Conservation (phyloP, 2,329 filamentous ascomycete genomes). For the Cercospora janseana region DNA sequence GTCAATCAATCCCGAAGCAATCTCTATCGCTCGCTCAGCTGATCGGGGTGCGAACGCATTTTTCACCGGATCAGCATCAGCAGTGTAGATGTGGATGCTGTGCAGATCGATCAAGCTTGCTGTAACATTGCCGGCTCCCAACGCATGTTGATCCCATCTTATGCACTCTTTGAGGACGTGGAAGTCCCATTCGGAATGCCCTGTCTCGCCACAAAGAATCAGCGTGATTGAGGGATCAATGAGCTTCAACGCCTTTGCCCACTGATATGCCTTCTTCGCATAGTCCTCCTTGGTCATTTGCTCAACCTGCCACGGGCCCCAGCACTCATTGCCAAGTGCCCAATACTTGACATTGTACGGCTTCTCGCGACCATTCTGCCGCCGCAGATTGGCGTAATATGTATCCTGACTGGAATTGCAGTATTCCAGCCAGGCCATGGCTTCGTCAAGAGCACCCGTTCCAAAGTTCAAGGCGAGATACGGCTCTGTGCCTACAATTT, state of each 20-base stretch:
- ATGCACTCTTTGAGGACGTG: constrained; percentile 70
- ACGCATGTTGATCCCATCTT: constrained; percentile 50
- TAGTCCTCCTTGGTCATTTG: constrained; percentile 68
- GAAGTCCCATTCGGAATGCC: constrained; percentile 68
- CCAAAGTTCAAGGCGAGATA: constrained; percentile 81
- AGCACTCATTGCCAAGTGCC: constrained; percentile 75
- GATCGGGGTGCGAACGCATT: constrained; percentile 64
- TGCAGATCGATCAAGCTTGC: constrained; percentile 70
- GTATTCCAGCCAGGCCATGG: constrained; percentile 79
- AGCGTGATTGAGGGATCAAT: constrained; percentile 66
- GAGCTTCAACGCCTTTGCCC: constrained; percentile 70
- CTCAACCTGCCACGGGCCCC: constrained; percentile 66
- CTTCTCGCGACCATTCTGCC: constrained; percentile 70
- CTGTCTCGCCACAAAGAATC: constrained; percentile 73
- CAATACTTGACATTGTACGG: constrained; percentile 84
- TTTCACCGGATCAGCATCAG: constrained; percentile 50
- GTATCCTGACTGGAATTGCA: constrained; percentile 77
- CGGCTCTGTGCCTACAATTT: constrained; percentile 69
- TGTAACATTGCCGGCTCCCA: constrained; percentile 47
- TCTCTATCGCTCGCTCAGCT: constrained; percentile 72
- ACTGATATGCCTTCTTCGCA: constrained; percentile 66
- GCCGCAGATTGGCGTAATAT: constrained; percentile 76
- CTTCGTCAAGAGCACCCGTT: constrained; percentile 61
- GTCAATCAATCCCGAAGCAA: constrained; percentile 67
- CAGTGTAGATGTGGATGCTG: constrained; percentile 76